Base-by-base conservation (phyloP, 495 filamentous ascomycete genomes). In the Aspergillus sclerotioniger region DNA sequence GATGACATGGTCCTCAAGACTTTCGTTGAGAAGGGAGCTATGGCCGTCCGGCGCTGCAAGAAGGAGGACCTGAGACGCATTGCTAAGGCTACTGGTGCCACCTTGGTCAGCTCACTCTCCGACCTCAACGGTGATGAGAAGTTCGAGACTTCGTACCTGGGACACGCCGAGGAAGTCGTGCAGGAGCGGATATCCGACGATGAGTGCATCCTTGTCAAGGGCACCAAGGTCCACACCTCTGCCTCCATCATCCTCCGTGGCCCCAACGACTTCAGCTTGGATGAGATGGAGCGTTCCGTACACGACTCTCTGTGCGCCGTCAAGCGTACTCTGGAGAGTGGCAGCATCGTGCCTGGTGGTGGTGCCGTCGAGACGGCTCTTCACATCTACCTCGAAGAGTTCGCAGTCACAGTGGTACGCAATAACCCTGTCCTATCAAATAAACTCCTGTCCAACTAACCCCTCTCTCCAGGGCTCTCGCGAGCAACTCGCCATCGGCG, bases 321-420 rank as follows among this genome's bases (percentile, higher is more conserved):
- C 57, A 98, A 98, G 86, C 85, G 94, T 45, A 97, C 95, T 19
- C 80, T 99, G 39, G 94, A 99, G 79, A 96, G 90, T 71, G 94
- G 94, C 53, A 92, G 89, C 74, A 92, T 99, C 57, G 94, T 99
- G 33, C 94, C 94, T 33, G 94, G 94, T 51, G 94, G 92, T 63
- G 94, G 92, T 62, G 95, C 94, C 12, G 95, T 96, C 17, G 94
- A 99, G 80, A 98, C 94, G n/a, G 94, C 94, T 25, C 81, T 99
- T 54, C 94, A 96, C 77, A 99, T 99, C 70, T 98, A 98, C 77
- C 83, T 99, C 32, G 94, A 99, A 80, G 96, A 99, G 74, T 98
- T 96, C 76, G 94, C 94, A n/a, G 92, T 93, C 64, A 96, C 94
- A 54, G 92, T 99, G 54, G 85, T 86, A 82, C 59, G 83, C 80